Evolutionary conservation across 768 basidiomycete genomes (phyloP), one percentile per base, ranked within the genome.

Genomic region (Russula griseocarnosa): DNA sequence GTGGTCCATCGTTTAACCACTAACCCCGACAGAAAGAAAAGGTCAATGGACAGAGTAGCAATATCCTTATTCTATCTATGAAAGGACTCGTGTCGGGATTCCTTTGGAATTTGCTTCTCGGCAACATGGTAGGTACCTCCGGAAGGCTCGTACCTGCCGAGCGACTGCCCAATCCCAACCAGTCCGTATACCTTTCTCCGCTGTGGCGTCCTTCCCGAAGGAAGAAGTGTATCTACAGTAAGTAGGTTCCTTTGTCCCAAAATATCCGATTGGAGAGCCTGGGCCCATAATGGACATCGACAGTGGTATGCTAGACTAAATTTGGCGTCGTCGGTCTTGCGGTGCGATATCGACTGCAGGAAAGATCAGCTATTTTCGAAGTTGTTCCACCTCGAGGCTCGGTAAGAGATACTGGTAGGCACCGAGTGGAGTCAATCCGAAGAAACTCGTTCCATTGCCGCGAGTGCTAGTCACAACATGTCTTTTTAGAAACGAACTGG

Each of bases 401-500:
- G 40, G 26, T 44, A 22, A 22, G 61, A 42, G 44, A 44, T 38
- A 38, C 38, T 16, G 1, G 38, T 53, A 55, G 28, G 63, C 38
- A 38, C 58, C 30, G 63, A 56, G 47, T 36, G 18, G 47, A 49
- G 38, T 22, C 30, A 42, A 5, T 26, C 54, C 24, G 36, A 42
- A 38, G 14, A 16, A 38, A 42, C 42, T 49, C 53, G 52, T 47
- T 55, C 16, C 30, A 49, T 55, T 58, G 34, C 54, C 49, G 40
- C 36, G 30, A 30, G 38, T 46, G 53, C 24, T 50, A 49, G 22
- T 44, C 54, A 8, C 22, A 59, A 49, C 58, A 52, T 55, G 30
- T 59, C 2, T 57, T 63, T 56, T 65, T 30, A 55, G 54, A 60
- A 49, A 65, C 63, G 63, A 60, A 56, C 54, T 60, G 28, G 49